Conservation (phyloP, 768 basidiomycete genomes). For the Filobasidium floriforme region DNA sequence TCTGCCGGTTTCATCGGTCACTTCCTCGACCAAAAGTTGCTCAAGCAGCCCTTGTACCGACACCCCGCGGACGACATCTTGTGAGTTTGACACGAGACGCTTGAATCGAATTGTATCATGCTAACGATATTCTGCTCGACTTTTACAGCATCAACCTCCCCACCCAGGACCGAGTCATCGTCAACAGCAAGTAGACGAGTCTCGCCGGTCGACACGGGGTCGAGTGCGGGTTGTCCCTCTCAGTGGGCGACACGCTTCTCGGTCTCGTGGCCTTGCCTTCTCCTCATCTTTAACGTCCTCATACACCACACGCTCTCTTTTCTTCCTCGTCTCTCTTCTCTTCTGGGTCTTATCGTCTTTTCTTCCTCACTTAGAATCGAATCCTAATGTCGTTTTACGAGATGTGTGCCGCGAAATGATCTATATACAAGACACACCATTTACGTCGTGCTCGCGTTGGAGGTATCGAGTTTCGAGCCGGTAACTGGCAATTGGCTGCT, state of each 20-base stretch:
- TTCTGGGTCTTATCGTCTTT: conserved; percentile 7
- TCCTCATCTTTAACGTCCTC: background rate
- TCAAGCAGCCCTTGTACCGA: conserved; percentile 85
- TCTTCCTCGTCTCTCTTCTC: background rate
- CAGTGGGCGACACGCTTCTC: background rate
- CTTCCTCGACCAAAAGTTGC: conserved; percentile 92
- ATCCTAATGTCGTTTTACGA: conserved; percentile 8
- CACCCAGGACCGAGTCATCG: conserved; percentile 7
- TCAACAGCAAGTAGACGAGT: conserved; percentile 8
- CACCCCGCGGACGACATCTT: conserved; percentile 82
- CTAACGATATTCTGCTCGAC: background rate
- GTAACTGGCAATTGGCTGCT: no score
- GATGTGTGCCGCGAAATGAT: background rate
- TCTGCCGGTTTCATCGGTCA: conserved; percentile 97
- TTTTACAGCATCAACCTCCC: conserved; percentile 11
- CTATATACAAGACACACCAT: background rate
- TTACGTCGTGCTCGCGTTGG: background rate
- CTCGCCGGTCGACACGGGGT: background rate
- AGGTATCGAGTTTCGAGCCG: no score
- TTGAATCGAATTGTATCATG: background rate
- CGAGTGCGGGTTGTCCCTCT: background rate
- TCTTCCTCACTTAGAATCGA: background rate
- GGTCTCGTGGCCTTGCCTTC: background rate
- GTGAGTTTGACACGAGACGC: background rate
- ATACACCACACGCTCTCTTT: background rate